Base-by-base conservation (phyloP, 1,139 yeast genomes). In the Suhomyces wounanorum region DNA sequence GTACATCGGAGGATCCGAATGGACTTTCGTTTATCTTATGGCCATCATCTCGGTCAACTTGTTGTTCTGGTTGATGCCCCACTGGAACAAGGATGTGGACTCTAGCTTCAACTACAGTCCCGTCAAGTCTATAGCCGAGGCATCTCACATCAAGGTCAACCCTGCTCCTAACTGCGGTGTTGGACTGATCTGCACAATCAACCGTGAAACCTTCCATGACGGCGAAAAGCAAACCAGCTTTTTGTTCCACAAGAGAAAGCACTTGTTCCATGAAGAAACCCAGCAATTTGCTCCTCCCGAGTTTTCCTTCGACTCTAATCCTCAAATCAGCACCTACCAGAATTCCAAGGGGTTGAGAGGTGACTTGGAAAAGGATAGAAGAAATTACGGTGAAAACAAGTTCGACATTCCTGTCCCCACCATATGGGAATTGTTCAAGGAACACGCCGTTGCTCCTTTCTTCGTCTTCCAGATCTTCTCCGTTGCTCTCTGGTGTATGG, bases 391-490 rank as follows among this genome's bases (percentile, higher is more conserved):
- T 47, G 77, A 78, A 57, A 94, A 94, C 72, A 81, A 81, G 60
- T 94, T 94, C 65, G 99, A 94, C 65, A 94, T 94, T 58, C 99
- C 99, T 36, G 82, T 95, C 49, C 99, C 99, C 45, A 84, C 96
- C 1, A 92, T 94, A 63, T 59, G 81, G 55, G 99, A 94, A 68
- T 78, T 94, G 63, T 94, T 94, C 76, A 87, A 90, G 67, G 99
- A 94, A 70, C 99, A 94, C 68, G 99, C 98, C 7, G 96, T 95
- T 44, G 98, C 99, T 11, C 99, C 99, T 10, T 89, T 95, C 69
- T 94, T 94, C 63, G 97, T 94, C 30, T 94, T 94, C 75, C 99
- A 94, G 73, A 81, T 94, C 54, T 94, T 94, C 68, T 92, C 98
- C 65, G 96, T 94, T 50, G 96, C 95, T 14, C 78, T 95, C 56